Percentiles rank a stretch among this genome's conserved stretches.
phyloP scores from a whole-genome alignment of 2,329 filamentous ascomycete genomes.

The Fonsecaea multimorphosa region DNA sequence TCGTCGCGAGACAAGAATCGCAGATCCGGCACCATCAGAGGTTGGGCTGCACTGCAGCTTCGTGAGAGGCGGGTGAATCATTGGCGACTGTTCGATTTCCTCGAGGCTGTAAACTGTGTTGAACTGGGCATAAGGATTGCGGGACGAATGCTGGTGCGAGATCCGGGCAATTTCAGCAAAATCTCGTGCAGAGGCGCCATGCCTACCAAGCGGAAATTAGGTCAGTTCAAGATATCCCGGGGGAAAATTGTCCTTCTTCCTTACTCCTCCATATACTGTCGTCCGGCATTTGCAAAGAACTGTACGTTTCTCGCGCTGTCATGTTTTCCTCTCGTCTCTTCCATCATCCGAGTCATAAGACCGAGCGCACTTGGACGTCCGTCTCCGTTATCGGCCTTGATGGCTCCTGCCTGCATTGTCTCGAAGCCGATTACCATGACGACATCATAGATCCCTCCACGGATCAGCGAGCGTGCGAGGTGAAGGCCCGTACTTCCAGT shows the following conservation, averaged over 20 bases:
- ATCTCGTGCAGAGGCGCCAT: constrained; percentile 81
- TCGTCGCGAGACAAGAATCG: constrained; percentile 82
- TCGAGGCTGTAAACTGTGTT: constrained; percentile 87
- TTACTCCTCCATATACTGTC: constrained; percentile 93
- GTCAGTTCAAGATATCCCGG: constrained; percentile 2
- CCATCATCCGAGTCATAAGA: constrained; percentile 78
- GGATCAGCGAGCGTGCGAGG: constrained; percentile 80
- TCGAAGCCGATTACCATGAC: constrained; percentile 93
- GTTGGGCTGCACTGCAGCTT: constrained; percentile 99
- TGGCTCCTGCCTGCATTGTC: constrained; percentile 91
- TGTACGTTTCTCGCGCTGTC: constrained; percentile 86
- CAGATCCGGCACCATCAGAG: constrained; percentile 87
- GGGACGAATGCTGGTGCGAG: constrained; percentile 88
- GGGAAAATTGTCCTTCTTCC: constrained; percentile 35
- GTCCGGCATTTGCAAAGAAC: constrained; percentile 91
- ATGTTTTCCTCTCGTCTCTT: constrained; percentile 75
- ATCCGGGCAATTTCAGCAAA: constrained; percentile 93
- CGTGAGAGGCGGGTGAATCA: constrained; percentile 85
- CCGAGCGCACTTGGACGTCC: constrained; percentile 81
- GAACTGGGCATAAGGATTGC: constrained; percentile 98
- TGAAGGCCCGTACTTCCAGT: constrained; percentile 88
- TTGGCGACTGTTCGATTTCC: constrained; percentile 75
- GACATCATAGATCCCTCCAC: constrained; percentile 81
- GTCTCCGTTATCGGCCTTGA: constrained; percentile 82
- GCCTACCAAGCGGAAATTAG: constrained; percentile 69